These are phyloP conservation scores for Fusarium sp. DNA, from an alignment of 2,329 filamentous ascomycete genomes.

Conservation along the genomic window DNA sequence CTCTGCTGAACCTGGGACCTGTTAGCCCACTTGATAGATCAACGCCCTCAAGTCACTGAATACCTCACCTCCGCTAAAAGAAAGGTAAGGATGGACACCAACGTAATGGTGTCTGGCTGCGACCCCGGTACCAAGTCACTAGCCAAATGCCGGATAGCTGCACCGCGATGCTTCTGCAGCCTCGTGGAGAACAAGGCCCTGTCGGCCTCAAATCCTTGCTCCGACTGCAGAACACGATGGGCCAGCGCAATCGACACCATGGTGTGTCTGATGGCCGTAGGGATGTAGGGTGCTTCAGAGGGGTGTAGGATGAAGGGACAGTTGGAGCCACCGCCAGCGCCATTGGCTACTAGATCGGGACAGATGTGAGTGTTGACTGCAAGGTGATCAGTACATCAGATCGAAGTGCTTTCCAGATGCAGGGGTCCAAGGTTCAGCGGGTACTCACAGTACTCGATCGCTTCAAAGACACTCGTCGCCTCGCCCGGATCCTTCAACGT, in stretches of 20 bases:
- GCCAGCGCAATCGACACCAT: slow-evolving; percentile 26
- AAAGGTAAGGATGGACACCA: slow-evolving; percentile 24
- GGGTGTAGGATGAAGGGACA: slow-evolving; percentile 16
- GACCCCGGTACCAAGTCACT: background rate
- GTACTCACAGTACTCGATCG: slow-evolving; percentile 19
- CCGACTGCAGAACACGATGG: slow-evolving; percentile 24
- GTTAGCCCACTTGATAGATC: background rate
- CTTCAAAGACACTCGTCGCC: background rate
- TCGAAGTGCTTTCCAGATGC: background rate
- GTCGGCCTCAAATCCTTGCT: slow-evolving; percentile 3
- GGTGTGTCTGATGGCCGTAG: slow-evolving; percentile 16
- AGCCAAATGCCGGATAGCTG: slow-evolving; percentile 22
- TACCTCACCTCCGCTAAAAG: slow-evolving; percentile 26
- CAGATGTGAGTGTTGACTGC: slow-evolving; percentile 31
- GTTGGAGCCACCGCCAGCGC: slow-evolving; percentile 3
- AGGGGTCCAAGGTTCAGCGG: background rate
- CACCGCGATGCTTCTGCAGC: slow-evolving; percentile 29
- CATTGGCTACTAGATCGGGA: slow-evolving; percentile 31
- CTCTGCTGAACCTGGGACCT: slow-evolving; percentile 17
- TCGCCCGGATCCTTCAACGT: slow-evolving; percentile 1
- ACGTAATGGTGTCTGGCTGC: background rate
- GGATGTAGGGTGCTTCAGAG: slow-evolving; percentile 7
- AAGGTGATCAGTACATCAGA: background rate
- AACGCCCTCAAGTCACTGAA: background rate
- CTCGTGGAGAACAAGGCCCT: slow-evolving; percentile 5